Evolutionary conservation across 352 stramenopile species (phyloP), one percentile per base, ranked within the genome.

Genomic region (Pythium coloratum): DNA sequence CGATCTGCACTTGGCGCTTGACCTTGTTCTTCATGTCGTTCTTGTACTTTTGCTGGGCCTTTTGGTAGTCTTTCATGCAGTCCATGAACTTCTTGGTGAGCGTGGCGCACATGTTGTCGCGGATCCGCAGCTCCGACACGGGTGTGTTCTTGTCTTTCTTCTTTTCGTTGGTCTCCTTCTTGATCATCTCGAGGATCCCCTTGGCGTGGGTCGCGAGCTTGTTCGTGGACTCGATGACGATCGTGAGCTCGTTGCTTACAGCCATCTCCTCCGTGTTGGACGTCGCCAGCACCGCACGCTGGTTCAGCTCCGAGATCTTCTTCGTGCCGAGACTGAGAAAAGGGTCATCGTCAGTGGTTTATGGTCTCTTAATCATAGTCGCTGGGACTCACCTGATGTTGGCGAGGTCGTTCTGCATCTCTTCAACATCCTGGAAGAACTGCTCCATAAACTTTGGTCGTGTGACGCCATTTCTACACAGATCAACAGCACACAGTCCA

Each of bases 11-110:
- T 72, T 99, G 97, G 12, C 97, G 87, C 69, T 97, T 98, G 2
- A 99, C 95, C 75, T 99, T 99, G 61, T 94, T 97, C 72, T 99
- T 98, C 71, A 99, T 97, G 64, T 98, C 95, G 16, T 76, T 92
- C 78, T 99, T 99, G 79, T 99, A 99, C 66, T 98, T 96, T 80
- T 98, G 96, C 81, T 99, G 94, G 13, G 94, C 86, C 63, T 96
- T 96, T 75, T 99, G 97, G 76, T 99, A 99, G 33, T 97, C 83
- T 72, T 99, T 99, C 90, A 99, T 99, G 67, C 98, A 93, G 76
- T 99, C 95, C 73, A 99, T 97, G 72, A 99, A 99, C 76, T 99
- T 99, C 58, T 98, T 95, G 5, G 95, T 98, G 28, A 99, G 78
- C 5, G 97, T 99, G 66, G 97, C 98, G 34, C 90, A 95, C 77